Base-by-base conservation (phyloP, 345 rosid species). In the Cochlearia excelsa region DNA sequence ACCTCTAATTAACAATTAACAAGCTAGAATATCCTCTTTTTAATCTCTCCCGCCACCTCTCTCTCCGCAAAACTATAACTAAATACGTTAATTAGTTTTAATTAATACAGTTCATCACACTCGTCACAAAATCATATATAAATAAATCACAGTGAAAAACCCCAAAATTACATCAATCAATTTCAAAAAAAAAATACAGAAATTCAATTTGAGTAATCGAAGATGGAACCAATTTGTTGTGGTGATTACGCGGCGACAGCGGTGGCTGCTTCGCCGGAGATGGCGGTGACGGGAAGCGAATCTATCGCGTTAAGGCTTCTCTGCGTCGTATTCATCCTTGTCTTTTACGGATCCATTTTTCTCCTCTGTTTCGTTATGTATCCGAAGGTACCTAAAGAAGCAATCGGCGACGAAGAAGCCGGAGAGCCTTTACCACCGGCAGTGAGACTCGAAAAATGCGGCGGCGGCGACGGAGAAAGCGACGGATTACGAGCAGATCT, bases 31-130 rank as follows among this genome's bases (percentile, higher is more conserved):
- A 16, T 16, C 23, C 54, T 42, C 41, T 52, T 8, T 38, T 69
- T 61, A 63, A 62, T 69, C 68, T 57, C 16, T 68, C 67, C 73
- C 73, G 67, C 73, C 67, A 69, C 39, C 52, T 42, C 35, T 27
- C 63, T 62, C 46, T 55, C 74, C 68, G 6, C 58, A 29, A 43
- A 70, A 63, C 60, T 57, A 33, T 44, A 71, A 71, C 70, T 2
- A 71, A 58, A 3, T 46, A 50, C 51, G 70, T 58, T 64, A 58
- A 46, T 70, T 51, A 58, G 75, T 71, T 70, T 62, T 53, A 37
- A 0, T n/a, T 9, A 5, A 61, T 45, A 62, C 66, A 68, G 66
- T 68, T 68, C 50, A 68, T 37, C 66, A 46, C 69, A 49, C 53
- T 44, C 3, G 27, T 49, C 41, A 2, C 23, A 27, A 57, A 50